phyloP scores from a whole-genome alignment of 2,329 filamentous ascomycete genomes.

The Colletotrichum acutatum region DNA sequence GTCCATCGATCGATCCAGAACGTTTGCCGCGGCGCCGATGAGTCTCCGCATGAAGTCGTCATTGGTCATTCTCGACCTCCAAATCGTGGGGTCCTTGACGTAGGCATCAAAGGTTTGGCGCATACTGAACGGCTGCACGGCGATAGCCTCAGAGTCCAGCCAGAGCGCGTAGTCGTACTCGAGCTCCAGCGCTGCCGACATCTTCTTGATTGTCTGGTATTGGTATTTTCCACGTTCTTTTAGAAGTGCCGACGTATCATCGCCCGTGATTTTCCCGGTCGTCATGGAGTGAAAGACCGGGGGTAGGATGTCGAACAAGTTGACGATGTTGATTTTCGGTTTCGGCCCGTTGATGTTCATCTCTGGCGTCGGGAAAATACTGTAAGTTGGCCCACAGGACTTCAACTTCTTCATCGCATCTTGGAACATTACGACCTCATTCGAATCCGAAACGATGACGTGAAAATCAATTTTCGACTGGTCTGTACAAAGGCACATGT shows the following conservation, averaged over 20 bases:
- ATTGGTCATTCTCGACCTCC: constrained; percentile 4
- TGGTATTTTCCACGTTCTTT: constrained; percentile 8
- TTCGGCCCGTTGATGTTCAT: constrained; percentile 10
- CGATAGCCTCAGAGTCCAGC: constrained; percentile 27
- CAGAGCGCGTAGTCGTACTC: constrained; percentile 26
- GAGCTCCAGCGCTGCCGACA: background rate
- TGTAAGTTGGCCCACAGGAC: constrained; percentile 4
- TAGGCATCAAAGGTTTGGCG: constrained; percentile 11
- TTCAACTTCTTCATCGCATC: background rate
- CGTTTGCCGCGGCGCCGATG: background rate
- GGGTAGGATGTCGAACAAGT: constrained; percentile 22
- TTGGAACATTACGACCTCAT: background rate
- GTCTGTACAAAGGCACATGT: constrained; percentile 27
- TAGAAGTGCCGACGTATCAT: constrained; percentile 16
- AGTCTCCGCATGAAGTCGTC: background rate
- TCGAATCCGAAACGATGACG: constrained; percentile 9
- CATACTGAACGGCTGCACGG: constrained; percentile 19
- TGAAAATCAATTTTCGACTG: constrained; percentile 16
- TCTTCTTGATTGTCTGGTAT: constrained; percentile 28
- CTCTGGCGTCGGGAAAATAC: constrained; percentile 12
- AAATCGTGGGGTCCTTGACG: constrained; percentile 13
- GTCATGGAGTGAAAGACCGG: background rate
- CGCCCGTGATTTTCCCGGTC: background rate
- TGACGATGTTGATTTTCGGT: constrained; percentile 8
- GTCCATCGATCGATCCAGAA: background rate